A percentile compares a stretch with the other conserved stretches of the same genome.
Conservation (phyloP, 129 eudicot species). For the Flaveria trinervia region DNA sequence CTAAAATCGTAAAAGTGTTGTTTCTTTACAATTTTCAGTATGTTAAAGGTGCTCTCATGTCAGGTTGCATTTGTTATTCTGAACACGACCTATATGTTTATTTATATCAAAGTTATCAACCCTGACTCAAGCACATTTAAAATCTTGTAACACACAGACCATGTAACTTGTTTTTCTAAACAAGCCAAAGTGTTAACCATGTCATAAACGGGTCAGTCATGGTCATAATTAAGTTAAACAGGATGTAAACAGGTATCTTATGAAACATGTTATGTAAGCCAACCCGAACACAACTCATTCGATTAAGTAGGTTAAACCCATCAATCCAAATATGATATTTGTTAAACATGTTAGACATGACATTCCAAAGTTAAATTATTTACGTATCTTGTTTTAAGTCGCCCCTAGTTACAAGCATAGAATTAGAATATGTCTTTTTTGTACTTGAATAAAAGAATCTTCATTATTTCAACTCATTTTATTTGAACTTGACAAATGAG, state of each 20-base stretch:
- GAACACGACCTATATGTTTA: background rate
- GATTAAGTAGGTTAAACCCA: background rate
- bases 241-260: too few relatives aligned
- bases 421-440: constrained; percentile 6
- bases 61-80: background rate
- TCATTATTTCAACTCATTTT: background rate
- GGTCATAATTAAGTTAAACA: too few relatives aligned
- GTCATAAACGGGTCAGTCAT: too few relatives aligned
- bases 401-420: constrained; percentile 14
- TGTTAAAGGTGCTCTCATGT: too few relatives aligned
- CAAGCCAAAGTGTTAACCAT: too few relatives aligned
- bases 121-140: background rate
- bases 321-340: background rate
- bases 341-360: background rate
- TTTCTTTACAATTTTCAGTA: background rate
- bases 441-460: background rate
- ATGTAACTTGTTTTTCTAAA: too few relatives aligned
- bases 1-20: background rate
- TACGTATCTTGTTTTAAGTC: too few relatives aligned
- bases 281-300: background rate
- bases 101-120: background rate
- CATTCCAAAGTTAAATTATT: background rate
- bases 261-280: background rate
- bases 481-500: background rate
- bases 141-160: background rate